Evolutionary conservation across 345 rosid species (phyloP), one percentile per base, ranked within the genome.

Genomic region (Xanthoceras sorbifolium): DNA sequence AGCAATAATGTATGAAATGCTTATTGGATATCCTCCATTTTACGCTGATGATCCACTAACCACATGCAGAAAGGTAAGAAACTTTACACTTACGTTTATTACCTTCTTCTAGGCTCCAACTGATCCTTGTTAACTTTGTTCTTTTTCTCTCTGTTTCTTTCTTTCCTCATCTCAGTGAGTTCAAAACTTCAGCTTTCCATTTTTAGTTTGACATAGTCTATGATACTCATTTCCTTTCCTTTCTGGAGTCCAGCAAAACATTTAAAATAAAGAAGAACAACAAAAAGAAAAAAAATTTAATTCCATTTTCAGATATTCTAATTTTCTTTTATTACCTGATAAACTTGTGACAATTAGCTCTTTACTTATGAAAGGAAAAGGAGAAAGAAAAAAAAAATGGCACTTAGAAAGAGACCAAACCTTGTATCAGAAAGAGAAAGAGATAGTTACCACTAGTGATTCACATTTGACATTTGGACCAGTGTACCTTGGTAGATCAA

Each of bases 1-100:
- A 77, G 98, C 98, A 77, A 94, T 93, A 76, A 88, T 93, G 98
- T 94, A 94, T 61, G 98, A 94, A 85, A 94, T 94, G 98, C 94
- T 94, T 64, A 93, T 90, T 75, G 98, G 98, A 72, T 94, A 93
- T 79, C 98, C 98, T 78, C 98, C 98, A 36, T 94, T 94, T 85
- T 94, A 94, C 73, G 88, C 98, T 20, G 98, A 93, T 88, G 97
- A 93, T 46, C 97, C 98, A 36, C 81, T 94, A 77, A 88, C 94
- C 62, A 86, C 97, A 61, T 94, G 97, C 87, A 86, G 97, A 81
- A 94, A 94, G 97, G 98, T 93, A 86, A 78, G 36, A 40, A 38
- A 42, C 55, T 60, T 62, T 69, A 69, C 63, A 57, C 61, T 79
- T 80, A 34, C 80, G 46, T 77, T 44, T 60, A 36, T 25, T 61